Base-by-base conservation (phyloP, 2,329 filamentous ascomycete genomes). In the Amesomyces nigricolor region DNA sequence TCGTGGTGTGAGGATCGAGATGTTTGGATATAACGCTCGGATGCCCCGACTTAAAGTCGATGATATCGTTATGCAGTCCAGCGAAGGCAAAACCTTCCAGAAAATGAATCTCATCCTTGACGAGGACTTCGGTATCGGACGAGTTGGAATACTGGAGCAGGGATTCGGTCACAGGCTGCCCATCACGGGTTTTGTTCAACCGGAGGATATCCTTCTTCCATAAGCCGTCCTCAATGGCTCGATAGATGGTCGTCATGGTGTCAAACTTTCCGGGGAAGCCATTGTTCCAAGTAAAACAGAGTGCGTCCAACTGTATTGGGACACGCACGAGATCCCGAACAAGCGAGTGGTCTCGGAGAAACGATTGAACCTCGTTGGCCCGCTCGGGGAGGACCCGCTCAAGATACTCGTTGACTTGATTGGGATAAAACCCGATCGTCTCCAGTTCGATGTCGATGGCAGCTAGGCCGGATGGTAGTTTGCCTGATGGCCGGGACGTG, bases 261-360 rank as follows among this genome's bases (percentile, higher is more conserved):
- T 70, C 47, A 3, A 60, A 63, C 2, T 2, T 19, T 3, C 42
- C 26, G 40, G 29, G 13, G 17, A 63, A 51, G 26, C 63, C 56
- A 47, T 66, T 54, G 19, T 26, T 29, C 72, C 72, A 75, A 14
- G 51, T 68, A 45, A 63, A 71, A 54, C 73, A 76, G 22, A 76
- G 53, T 1, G 73, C 74, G 63, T 76, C 74, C 0, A 77, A 63
- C 48, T 71, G 72, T 54, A 76, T 72, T 0, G 73, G 75, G 40
- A 76, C 75, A 14, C 67, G 71, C 2, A 72, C 65, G 26, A 76
- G 66, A 5, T 60, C 65, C 47, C 69, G 59, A 8, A 76, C 63
- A 6, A 72, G 60, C 52, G 22, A 48, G 56, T 70, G 67, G 0
- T 53, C 6, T 44, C 69, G 4, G 7, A 76, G 62, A 40, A 72